These are phyloP conservation scores for Suhomyces emberorum DNA, from an alignment of 805 yeast genomes.

Conservation along the genomic window DNA sequence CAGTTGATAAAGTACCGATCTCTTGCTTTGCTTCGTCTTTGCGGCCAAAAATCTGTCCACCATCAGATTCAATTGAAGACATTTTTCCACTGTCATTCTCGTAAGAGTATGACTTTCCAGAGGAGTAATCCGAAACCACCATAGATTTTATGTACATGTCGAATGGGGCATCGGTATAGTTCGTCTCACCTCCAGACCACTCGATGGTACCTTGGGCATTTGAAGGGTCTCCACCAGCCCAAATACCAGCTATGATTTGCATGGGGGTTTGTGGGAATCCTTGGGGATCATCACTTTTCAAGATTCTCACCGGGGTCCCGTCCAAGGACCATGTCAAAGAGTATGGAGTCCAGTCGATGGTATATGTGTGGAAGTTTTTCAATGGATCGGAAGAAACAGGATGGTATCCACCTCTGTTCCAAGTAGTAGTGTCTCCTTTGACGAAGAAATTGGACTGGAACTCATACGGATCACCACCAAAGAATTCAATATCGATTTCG, in stretches of 20 bases:
- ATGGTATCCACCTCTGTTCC: constrained; percentile 77
- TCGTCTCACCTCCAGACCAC: constrained; percentile 80
- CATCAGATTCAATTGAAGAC: constrained; percentile 36
- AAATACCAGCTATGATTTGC: constrained; percentile 62
- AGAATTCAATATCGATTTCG: constrained; percentile 86
- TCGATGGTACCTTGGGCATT: constrained; percentile 67
- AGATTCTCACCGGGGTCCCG: constrained; percentile 63
- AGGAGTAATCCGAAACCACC: constrained; percentile 65
- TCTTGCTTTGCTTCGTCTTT: constrained; percentile 8
- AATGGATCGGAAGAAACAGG: constrained; percentile 52
- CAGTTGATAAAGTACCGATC: constrained; percentile 6
- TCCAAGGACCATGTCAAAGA: constrained; percentile 68
- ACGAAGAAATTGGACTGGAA: constrained; percentile 79
- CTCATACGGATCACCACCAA: constrained; percentile 74
- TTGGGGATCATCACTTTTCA: constrained; percentile 47
- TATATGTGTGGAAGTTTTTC: constrained; percentile 65
- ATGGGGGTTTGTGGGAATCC: constrained; percentile 95
- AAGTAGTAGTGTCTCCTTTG: constrained; percentile 73
- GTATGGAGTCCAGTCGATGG: constrained; percentile 79
- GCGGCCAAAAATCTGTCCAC: constrained; percentile 30
- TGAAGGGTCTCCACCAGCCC: constrained; percentile 80
- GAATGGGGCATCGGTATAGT: constrained; percentile 65
- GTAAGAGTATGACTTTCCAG: constrained; percentile 50
- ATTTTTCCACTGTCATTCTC: constrained; percentile 27
- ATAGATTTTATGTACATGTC: constrained; percentile 60